Conservation (phyloP, 2,329 filamentous ascomycete species). For the Thelonectria rubi region DNA sequence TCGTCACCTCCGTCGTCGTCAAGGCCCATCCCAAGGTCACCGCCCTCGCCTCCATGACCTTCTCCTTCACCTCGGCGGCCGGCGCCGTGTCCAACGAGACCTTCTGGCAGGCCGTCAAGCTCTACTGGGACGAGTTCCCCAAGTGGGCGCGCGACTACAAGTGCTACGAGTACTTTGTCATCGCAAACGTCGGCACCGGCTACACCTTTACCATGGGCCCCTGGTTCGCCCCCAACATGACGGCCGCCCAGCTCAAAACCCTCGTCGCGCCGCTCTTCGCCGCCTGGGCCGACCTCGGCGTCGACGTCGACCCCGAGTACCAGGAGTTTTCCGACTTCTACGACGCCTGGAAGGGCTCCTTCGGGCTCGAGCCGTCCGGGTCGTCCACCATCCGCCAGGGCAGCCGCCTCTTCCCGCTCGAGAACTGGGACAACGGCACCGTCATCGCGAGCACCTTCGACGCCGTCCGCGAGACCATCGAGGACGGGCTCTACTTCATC, state of each 20-base stretch:
- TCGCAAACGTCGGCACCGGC: slow-evolving; percentile 37
- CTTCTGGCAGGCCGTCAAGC: slow-evolving; percentile 44
- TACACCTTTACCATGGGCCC: slow-evolving; percentile 46
- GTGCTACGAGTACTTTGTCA: slow-evolving; percentile 41
- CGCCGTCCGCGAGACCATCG: slow-evolving; percentile 25
- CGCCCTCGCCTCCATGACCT: slow-evolving; percentile 44
- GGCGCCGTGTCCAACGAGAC: slow-evolving; percentile 34
- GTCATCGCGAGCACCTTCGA: slow-evolving; percentile 24
- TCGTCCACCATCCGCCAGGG: slow-evolving; percentile 39
- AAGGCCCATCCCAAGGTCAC: slow-evolving; percentile 46
- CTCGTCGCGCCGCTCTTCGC: slow-evolving; percentile 50
- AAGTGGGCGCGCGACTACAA: slow-evolving; percentile 38
- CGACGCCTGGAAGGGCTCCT: slow-evolving; percentile 38
- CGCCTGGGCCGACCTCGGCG: slow-evolving; percentile 44
- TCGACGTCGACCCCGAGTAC: slow-evolving; percentile 39
- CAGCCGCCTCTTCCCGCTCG: slow-evolving; percentile 32
- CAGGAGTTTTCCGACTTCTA: slow-evolving; percentile 39
- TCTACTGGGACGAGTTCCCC: slow-evolving; percentile 37
- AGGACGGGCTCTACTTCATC: slow-evolving; percentile 29
- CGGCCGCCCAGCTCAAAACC: slow-evolving; percentile 13
- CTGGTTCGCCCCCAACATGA: slow-evolving; percentile 40
- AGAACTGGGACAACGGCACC: slow-evolving; percentile 27
- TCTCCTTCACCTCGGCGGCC: slow-evolving; percentile 35
- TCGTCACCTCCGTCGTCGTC: slow-evolving; percentile 52
- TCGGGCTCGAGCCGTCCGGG: slow-evolving; percentile 39